Evolutionary conservation across 257 asterid genomes (phyloP).

Genomic region (Nicotiana tabacum): DNA sequence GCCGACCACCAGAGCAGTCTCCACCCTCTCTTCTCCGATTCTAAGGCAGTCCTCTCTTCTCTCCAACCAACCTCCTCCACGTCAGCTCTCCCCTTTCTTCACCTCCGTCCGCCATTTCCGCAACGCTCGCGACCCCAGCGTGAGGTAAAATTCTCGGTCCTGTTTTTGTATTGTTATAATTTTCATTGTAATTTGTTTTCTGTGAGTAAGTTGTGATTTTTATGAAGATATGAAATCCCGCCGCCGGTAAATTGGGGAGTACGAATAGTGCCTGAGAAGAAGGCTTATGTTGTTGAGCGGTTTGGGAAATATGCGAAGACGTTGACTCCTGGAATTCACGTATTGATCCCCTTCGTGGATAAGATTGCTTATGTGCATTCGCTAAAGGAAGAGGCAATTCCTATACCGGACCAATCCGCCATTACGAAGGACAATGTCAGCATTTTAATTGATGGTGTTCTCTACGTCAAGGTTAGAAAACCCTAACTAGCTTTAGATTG

Average conservation of each 20-base stretch:
- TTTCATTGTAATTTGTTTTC: background rate
- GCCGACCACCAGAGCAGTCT: conserved; percentile 39
- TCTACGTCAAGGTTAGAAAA: conserved; percentile 58
- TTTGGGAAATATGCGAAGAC: conserved; percentile 77
- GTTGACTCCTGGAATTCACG: conserved; percentile 73
- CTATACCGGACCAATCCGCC: conserved; percentile 72
- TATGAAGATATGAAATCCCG: conserved; percentile 45
- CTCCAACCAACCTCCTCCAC: conserved; percentile 19
- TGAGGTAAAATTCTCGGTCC: conserved; percentile 31
- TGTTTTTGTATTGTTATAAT: background rate
- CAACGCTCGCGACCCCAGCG: conserved; percentile 46
- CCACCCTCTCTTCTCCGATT: conserved; percentile 47
- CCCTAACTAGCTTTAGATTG: background rate
- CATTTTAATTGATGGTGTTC: conserved; percentile 73
- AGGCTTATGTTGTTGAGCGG: conserved; percentile 76
- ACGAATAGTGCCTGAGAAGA: conserved; percentile 83
- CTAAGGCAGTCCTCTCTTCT: conserved; percentile 30
- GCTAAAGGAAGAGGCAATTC: conserved; percentile 76
- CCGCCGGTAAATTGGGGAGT: conserved; percentile 82
- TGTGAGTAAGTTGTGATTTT: background rate
- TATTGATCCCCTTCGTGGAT: conserved; percentile 77
- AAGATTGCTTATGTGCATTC: conserved; percentile 82
- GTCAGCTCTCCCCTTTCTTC: conserved; percentile 26
- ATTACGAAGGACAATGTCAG: conserved; percentile 92
- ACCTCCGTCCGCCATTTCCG: conserved; percentile 62